Conservation (phyloP, 495 filamentous ascomycete species). For the Penicillium angulare region DNA sequence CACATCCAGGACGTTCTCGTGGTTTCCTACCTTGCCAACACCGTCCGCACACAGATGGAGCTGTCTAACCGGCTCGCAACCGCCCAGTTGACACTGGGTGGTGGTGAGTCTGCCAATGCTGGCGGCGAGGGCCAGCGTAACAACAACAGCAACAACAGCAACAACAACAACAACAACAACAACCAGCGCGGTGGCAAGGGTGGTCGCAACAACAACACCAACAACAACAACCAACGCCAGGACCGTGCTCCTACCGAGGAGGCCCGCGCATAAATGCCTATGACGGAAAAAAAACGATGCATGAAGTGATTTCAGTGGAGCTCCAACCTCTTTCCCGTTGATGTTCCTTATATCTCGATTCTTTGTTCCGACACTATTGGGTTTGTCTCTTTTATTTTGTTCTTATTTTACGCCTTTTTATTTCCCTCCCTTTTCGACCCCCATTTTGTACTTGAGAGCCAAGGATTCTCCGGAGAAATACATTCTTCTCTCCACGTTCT, state of each 20-base stretch:
- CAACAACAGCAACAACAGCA: conserved; percentile 29
- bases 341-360: conserved; percentile 25
- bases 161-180: conserved; percentile 26
- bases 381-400: conserved; percentile 13
- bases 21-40: conserved; percentile 96
- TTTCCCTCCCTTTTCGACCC: conserved; percentile 10
- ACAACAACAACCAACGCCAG: conserved; percentile 41
- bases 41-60: conserved; percentile 98
- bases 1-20: conserved; percentile 98
- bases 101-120: conserved; percentile 40
- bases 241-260: conserved; percentile 38
- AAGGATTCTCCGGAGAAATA: conserved; percentile 6
- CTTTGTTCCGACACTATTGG: conserved; percentile 15
- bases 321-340: conserved; percentile 11
- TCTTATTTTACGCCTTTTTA: conserved; percentile 12
- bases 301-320: conserved; percentile 25
- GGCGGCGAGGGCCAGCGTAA: conserved; percentile 31
- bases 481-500: conserved; percentile 11
- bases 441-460: conserved; percentile 12
- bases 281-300: conserved; percentile 19
- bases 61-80: conserved; percentile 91
- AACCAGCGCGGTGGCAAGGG: conserved; percentile 51
- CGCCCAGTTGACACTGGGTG: conserved; percentile 67
- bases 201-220: conserved; percentile 40
- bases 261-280: conserved; percentile 37